Percentiles rank a stretch among this genome's conserved stretches.
Evolutionary conservation across 345 rosid genomes (phyloP).

Genomic region (Linum usitatissimum): DNA sequence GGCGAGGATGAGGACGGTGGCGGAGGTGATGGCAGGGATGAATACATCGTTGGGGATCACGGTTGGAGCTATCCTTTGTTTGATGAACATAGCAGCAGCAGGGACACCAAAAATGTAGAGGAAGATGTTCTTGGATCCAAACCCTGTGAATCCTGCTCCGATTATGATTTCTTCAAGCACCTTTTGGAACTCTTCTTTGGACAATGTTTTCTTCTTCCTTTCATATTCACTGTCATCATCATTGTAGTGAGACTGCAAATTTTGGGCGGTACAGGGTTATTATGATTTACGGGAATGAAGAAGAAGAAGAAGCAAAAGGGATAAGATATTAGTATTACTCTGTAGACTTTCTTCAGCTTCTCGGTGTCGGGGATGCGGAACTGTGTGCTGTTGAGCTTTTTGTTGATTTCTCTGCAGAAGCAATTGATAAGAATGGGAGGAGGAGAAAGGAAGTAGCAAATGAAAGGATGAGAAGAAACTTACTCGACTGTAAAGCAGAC

Average conservation of each 20-base stretch:
- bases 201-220: conserved; percentile 16
- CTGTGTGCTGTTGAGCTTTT: conserved; percentile 53
- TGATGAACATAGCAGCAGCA: conserved; percentile 36
- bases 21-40: conserved; percentile 65
- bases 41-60: conserved; percentile 50
- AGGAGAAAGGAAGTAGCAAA: background rate
- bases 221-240: background rate
- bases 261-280: background rate
- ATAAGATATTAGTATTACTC: conserved; percentile 16
- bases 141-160: conserved; percentile 52
- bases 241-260: conserved; percentile 34
- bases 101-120: conserved; percentile 63
- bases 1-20: conserved; percentile 65
- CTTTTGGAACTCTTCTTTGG: conserved; percentile 49
- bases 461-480: background rate
- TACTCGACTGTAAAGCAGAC: conserved; percentile 30
- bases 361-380: conserved; percentile 40
- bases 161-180: conserved; percentile 46
- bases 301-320: background rate
- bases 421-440: background rate
- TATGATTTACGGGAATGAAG: background rate
- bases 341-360: conserved; percentile 27
- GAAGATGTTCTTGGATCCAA: conserved; percentile 54
- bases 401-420: conserved; percentile 44
- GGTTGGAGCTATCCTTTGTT: conserved; percentile 40